These are phyloP conservation scores for Erodium chrysanthum DNA, from an alignment of 441 rosid genomes.

Conservation along the genomic window DNA sequence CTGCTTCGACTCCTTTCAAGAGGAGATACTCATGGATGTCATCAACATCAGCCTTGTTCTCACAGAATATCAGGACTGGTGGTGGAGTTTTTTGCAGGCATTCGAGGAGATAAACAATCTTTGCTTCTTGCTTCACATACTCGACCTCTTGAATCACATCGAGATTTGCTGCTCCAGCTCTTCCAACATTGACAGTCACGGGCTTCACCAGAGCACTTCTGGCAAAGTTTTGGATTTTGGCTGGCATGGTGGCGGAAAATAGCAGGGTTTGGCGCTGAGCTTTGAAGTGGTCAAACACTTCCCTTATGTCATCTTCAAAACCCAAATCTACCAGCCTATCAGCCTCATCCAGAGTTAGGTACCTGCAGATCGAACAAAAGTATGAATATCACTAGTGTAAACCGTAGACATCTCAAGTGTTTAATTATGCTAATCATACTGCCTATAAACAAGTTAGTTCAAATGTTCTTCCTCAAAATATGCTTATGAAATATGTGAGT, in stretches of 20 bases:
- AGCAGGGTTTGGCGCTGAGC: constrained; percentile 86
- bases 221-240: constrained; percentile 85
- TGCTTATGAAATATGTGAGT: too few relatives aligned
- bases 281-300: constrained; percentile 83
- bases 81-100: constrained; percentile 92
- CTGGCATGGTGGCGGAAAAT: constrained; percentile 92
- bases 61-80: constrained; percentile 80
- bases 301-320: constrained; percentile 91
- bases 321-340: constrained; percentile 93
- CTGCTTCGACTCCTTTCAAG: constrained; percentile 87
- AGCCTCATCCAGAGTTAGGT: constrained; percentile 86
- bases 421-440: too few relatives aligned
- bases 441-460: background rate
- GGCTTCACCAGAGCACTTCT: constrained; percentile 84
- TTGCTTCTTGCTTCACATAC: constrained; percentile 52
- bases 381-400: too few relatives aligned
- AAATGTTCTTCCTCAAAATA: background rate
- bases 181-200: constrained; percentile 72
- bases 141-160: constrained; percentile 73
- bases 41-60: constrained; percentile 89
- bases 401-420: too few relatives aligned
- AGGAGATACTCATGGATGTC: constrained; percentile 85
- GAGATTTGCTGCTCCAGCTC: constrained; percentile 94
- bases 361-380: constrained; percentile 29
- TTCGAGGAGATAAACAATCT: constrained; percentile 86